phyloP scores from a whole-genome alignment of 371 early-diverging fungal species.

The Nematocida ausubeli region DNA sequence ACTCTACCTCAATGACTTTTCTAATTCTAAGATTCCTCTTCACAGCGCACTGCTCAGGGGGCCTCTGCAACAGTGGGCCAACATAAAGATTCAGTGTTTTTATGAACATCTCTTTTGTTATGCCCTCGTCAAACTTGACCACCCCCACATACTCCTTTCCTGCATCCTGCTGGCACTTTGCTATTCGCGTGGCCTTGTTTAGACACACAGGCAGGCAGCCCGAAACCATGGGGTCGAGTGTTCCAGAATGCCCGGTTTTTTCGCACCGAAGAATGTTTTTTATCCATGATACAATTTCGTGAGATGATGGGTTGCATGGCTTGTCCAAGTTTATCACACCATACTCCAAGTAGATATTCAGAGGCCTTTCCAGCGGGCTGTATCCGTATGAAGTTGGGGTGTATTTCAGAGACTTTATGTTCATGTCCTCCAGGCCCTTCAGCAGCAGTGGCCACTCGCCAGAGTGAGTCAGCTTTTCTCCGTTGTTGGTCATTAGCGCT shows the following conservation, averaged over 20 bases:
- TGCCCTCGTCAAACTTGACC: conserved; percentile 71
- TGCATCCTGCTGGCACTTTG: conserved; percentile 96
- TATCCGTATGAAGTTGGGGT: conserved; percentile 89
- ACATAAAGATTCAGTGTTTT: conserved; percentile 83
- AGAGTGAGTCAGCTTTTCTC: conserved; percentile 22
- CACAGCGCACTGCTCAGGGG: conserved; percentile 97
- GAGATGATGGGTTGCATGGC: conserved; percentile 97
- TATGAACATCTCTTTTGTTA: conserved; percentile 58
- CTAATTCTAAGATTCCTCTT: conserved; percentile 97
- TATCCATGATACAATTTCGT: conserved; percentile 99
- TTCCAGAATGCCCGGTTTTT: conserved; percentile 98
- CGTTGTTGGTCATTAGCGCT: conserved; percentile 3
- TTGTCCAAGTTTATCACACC: conserved; percentile 96
- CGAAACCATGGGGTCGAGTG: conserved; percentile 97
- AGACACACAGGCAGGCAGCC: conserved; percentile 96
- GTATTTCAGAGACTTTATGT: conserved; percentile 90
- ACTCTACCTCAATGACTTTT: conserved; percentile 87
- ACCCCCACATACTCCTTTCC: conserved; percentile 94
- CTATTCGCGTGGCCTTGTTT: conserved; percentile 94
- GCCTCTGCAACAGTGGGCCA: conserved; percentile 96
- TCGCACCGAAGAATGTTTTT: conserved; percentile 92
- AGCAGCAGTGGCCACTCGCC: conserved; percentile 59
- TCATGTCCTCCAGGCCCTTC: conserved; percentile 88
- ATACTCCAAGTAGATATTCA: conserved; percentile 78
- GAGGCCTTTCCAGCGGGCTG: conserved; percentile 84